Evolutionary conservation across 2,329 filamentous ascomycete genomes (phyloP), one percentile per base, ranked within the genome.

Genomic region (Alternaria sp.): DNA sequence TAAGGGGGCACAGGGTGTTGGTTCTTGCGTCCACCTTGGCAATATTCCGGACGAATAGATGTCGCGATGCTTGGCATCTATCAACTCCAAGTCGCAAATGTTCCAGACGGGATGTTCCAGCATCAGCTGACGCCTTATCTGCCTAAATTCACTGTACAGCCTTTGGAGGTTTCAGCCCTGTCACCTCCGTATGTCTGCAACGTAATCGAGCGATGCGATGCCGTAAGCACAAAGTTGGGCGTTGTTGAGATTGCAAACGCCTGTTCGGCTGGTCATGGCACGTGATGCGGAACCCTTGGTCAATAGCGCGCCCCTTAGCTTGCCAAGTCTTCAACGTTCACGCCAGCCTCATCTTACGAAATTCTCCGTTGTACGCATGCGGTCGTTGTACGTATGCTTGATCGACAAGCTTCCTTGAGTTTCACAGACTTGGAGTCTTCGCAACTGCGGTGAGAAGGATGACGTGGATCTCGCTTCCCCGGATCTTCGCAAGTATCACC

Each of bases 61-160:
- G n/a, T 49, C 30, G 18, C 16, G 46, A 49, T 49, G 46, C 46
- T 49, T 49, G 46, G 30, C 30, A 11, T 0, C 46, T 18, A 49
- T 49, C 5, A 34, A 49, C 30, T 49, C 18, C 20, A 49, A 27
- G 34, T 36, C 22, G 18, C 8, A 1, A 36, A n/a, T 50, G 46
- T 50, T 34, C 30, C 46, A 50, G 30, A 50, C 20, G 32, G 46
- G 20, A 50, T 50, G 46, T 50, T 50, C 46, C 46, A 36, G 46
- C 30, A 18, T 14, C 30, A 38, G 46, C 30, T 11, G 30, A 50
- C 30, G 5, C 30, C 25, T 50, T 27, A 12, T 20, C 2, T 27
- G 30, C 16, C 46, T 12, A 34, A 32, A 32, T 12, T 34, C 18
- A 28, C 12, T 22, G 12, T 49, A 11, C 18, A 32, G 7, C 20